Conservation (phyloP, 2,329 filamentous ascomycete species). For the Elsinoe perseae region DNA sequence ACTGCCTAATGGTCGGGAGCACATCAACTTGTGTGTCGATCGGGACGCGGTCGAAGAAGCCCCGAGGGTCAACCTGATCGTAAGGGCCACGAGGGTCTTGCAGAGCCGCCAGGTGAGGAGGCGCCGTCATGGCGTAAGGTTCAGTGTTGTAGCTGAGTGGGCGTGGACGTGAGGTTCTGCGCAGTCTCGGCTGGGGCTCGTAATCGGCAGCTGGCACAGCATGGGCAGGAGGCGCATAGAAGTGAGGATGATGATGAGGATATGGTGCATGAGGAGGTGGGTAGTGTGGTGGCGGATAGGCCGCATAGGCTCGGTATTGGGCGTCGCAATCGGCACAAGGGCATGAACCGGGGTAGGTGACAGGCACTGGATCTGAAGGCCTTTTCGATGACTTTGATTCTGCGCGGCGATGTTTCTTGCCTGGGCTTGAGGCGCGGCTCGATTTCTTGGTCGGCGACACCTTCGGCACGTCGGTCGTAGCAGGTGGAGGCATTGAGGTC, state of each 20-base stretch:
- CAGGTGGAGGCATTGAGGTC: not conserved
- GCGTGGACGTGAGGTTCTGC: not conserved
- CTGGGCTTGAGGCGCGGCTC: slow-evolving; percentile 7
- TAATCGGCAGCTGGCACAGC: not conserved
- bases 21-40: not conserved
- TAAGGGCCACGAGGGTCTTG: not conserved
- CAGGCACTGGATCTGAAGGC: not conserved
- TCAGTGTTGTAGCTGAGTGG: slow-evolving; percentile 2
- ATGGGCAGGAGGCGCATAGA: not conserved
- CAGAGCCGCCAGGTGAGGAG: not conserved
- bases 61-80: not conserved
- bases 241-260: not conserved
- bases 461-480: not conserved
- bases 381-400: slow-evolving; percentile 11
- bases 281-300: not conserved
- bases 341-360: not conserved
- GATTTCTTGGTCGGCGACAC: slow-evolving; percentile 2
- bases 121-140: not conserved
- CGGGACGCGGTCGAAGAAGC: not conserved
- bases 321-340: not conserved
- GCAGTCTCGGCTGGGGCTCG: not conserved
- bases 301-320: not conserved
- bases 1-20: not conserved
- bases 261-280: not conserved
- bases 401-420: slow-evolving; percentile 9